Conservation (phyloP, 768 basidiomycete species). For the Gelatoporia subvermispora region DNA sequence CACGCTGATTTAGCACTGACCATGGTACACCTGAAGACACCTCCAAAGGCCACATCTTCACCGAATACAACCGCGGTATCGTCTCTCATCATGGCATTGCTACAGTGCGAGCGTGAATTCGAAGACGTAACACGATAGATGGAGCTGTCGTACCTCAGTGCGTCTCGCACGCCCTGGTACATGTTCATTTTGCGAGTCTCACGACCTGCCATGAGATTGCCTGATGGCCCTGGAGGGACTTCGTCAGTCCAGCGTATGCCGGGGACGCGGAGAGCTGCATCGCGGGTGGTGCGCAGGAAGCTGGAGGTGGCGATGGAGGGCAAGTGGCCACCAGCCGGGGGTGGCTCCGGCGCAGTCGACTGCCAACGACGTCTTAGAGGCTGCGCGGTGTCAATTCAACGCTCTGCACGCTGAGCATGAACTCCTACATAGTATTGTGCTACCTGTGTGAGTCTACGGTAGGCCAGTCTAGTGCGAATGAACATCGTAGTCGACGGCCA, state of each 20-base stretch:
- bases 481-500: slow-evolving; percentile 21
- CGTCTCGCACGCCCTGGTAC: slow-evolving; percentile 90
- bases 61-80: slow-evolving; percentile 88
- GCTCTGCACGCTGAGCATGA: neutral
- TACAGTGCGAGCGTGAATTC: slow-evolving; percentile 23
- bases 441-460: slow-evolving; percentile 13
- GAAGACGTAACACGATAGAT: neutral
- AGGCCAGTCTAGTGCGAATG: slow-evolving; percentile 9
- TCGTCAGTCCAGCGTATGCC: slow-evolving; percentile 71
- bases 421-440: slow-evolving; percentile 9
- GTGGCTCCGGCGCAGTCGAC: slow-evolving; percentile 54
- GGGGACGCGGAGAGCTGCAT: slow-evolving; percentile 65
- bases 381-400: neutral
- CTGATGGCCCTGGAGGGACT: slow-evolving; percentile 37
- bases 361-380: slow-evolving; percentile 38
- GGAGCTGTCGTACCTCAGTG: slow-evolving; percentile 55
- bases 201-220: slow-evolving; percentile 59
- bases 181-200: slow-evolving; percentile 95
- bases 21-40: slow-evolving; percentile 93
- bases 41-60: slow-evolving; percentile 89
- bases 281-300: slow-evolving; percentile 59
- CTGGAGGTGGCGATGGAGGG: slow-evolving; percentile 68
- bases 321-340: slow-evolving; percentile 76
- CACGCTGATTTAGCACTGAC: slow-evolving; percentile 29
- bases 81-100: slow-evolving; percentile 81